phyloP scores from a whole-genome alignment of 306 rosid genomes.

The Neltuma alba region DNA sequence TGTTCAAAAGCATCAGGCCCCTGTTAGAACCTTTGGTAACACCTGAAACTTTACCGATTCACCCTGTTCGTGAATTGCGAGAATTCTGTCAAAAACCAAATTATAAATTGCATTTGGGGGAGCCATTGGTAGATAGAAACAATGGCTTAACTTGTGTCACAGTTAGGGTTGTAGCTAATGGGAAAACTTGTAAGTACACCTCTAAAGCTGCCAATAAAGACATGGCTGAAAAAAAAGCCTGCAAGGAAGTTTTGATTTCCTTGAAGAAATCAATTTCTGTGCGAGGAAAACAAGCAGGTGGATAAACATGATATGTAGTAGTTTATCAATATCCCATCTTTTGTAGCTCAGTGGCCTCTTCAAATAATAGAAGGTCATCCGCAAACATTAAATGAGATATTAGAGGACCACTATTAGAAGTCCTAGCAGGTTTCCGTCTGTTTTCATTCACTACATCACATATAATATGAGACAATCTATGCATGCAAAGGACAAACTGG shows the following conservation, averaged over 20 bases:
- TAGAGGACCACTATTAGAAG: too few relatives aligned
- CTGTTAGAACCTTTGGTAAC: slow-evolving; percentile 75
- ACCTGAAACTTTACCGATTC: slow-evolving; percentile 55
- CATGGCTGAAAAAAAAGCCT: slow-evolving; percentile 52
- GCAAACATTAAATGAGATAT: too few relatives aligned
- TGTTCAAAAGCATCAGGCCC: slow-evolving; percentile 62
- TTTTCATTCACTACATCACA: too few relatives aligned
- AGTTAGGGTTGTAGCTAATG: slow-evolving; percentile 56
- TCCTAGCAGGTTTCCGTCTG: too few relatives aligned
- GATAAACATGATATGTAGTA: neutral
- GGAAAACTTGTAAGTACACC: slow-evolving; percentile 31
- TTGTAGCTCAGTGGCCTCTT: too few relatives aligned
- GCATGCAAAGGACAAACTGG: too few relatives aligned
- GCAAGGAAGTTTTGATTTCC: slow-evolving; percentile 53
- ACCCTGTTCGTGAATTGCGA: slow-evolving; percentile 57
- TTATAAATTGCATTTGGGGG: slow-evolving; percentile 31
- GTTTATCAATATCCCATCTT: too few relatives aligned
- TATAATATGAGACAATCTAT: too few relatives aligned
- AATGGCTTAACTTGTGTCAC: slow-evolving; percentile 36
- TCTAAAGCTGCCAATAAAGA: slow-evolving; percentile 25
- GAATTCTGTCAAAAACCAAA: slow-evolving; percentile 50
- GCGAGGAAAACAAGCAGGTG: neutral
- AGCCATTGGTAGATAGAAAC: neutral
- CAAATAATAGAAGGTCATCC: too few relatives aligned
- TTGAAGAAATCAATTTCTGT: slow-evolving; percentile 37